Evolutionary conservation across 208 protist genomes (phyloP), one percentile per base, ranked within the genome.

Genomic region (Vickermania ingenoplastis): DNA sequence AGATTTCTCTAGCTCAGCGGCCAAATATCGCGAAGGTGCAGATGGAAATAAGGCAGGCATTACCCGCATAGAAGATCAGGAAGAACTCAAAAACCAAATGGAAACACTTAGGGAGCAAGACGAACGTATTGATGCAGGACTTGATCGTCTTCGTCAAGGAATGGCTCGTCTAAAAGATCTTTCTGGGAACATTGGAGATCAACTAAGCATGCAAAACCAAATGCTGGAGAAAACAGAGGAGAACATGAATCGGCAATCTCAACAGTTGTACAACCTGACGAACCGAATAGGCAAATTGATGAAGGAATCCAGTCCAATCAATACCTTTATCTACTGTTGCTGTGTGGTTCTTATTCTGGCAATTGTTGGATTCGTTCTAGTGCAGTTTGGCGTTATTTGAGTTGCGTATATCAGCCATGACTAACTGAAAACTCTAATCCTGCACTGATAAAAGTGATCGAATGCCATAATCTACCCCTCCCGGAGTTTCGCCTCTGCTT

Each of bases 211-310:
- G 21, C 51, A 55, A 21, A 55, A 55, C n/a, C 23, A 23, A 23
- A 55, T 55, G 51, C 21, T 55, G 13, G 51, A 55, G 23, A 55
- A 55, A 21, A 55, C 51, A 55, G 51, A 55, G n/a, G 51, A 55
- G 25, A 28, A 23, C 13, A 28, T 55, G 21, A 28, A 55, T 17
- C 5, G 51, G 23, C 21, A 28, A 23, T 30, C 51, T 24, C 23
- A 55, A 28, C 21, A 55, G n/a, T 17, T 55, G 5, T 30, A 55
- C 17, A 45, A 45, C 36, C 17, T 45, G 36, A 45, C 36, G 17
- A 45, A 45, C 17, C 7, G 36, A 45, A 45, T 45, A 45, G 36
- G 36, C 7, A 55, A 55, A 17, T 14, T 55, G 23, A 55, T 55
- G 51, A 55, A 55, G n/a, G 51, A 55, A 30, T 28, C 21, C 25